These are phyloP conservation scores for Drosera spatulata DNA, from an alignment of 179 eudicot species.

Conservation along the genomic window DNA sequence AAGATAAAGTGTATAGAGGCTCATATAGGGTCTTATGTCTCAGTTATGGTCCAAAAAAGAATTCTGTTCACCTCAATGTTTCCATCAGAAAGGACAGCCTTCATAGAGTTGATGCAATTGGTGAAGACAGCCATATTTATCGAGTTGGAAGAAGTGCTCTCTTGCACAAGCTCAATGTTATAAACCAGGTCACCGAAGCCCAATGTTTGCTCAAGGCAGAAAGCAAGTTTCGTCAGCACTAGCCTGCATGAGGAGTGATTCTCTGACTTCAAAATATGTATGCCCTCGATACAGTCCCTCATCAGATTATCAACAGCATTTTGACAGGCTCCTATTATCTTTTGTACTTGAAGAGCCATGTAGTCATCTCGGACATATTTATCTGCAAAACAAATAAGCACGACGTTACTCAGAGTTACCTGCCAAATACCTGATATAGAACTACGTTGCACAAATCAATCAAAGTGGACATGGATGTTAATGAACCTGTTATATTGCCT, in stretches of 20 bases:
- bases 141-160: slow-evolving; percentile 24
- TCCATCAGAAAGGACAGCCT: slow-evolving; percentile 41
- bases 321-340: slow-evolving; percentile 52
- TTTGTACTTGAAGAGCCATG: slow-evolving; percentile 28
- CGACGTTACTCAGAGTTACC: too few relatives aligned
- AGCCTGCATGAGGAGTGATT: slow-evolving; percentile 40
- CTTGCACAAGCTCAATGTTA: slow-evolving; percentile 31
- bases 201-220: slow-evolving; percentile 57
- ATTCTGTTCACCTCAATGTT: slow-evolving; percentile 52
- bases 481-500: too few relatives aligned
- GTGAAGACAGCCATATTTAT: slow-evolving; percentile 33
- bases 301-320: slow-evolving; percentile 31
- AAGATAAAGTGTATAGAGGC: too few relatives aligned
- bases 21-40: too few relatives aligned
- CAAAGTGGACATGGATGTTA: too few relatives aligned
- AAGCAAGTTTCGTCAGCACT: slow-evolving; percentile 72
- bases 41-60: neutral
- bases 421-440: too few relatives aligned
- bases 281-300: slow-evolving; percentile 52
- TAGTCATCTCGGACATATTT: slow-evolving; percentile 29
- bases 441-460: too few relatives aligned
- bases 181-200: slow-evolving; percentile 47
- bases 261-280: slow-evolving; percentile 53
- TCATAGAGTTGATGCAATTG: slow-evolving; percentile 39
- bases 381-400: slow-evolving; percentile 34